These are phyloP conservation scores for Jaapia argillacea DNA, from an alignment of 768 basidiomycete genomes.

Conservation along the genomic window DNA sequence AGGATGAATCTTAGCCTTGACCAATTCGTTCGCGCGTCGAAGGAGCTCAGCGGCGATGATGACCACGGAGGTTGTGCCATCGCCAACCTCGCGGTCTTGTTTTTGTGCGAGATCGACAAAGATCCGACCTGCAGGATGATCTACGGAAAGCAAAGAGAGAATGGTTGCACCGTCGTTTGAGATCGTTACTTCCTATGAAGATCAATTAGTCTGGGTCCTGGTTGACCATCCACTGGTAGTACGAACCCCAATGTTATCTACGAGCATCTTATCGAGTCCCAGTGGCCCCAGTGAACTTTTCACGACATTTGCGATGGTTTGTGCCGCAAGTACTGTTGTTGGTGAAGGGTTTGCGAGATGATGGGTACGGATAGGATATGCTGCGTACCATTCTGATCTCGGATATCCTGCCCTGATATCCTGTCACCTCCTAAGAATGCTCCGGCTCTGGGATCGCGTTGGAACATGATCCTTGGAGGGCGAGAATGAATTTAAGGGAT, in stretches of 20 bases:
- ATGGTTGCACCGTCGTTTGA: slow-evolving; percentile 99
- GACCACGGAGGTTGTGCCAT: slow-evolving; percentile 98
- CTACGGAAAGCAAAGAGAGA: slow-evolving; percentile 83
- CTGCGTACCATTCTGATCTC: slow-evolving; percentile 86
- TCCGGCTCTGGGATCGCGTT: slow-evolving; percentile 86
- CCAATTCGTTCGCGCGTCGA: slow-evolving; percentile 93
- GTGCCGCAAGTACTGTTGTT: slow-evolving; percentile 78
- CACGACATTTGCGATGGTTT: slow-evolving; percentile 94
- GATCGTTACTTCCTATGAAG: slow-evolving; percentile 93
- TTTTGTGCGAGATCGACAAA: slow-evolving; percentile 98
- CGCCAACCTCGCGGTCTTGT: slow-evolving; percentile 98
- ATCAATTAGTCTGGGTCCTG: too few species aligned
- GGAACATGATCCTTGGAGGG: slow-evolving; percentile 69
- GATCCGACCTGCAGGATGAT: slow-evolving; percentile 94
- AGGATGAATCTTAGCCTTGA: slow-evolving; percentile 96
- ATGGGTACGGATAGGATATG: background rate
- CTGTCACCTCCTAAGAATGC: slow-evolving; percentile 92
- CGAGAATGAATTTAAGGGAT: slow-evolving; percentile 5
- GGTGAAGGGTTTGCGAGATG: background rate
- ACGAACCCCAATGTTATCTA: slow-evolving; percentile 92
- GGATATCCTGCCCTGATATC: slow-evolving; percentile 89
- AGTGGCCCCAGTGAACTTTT: slow-evolving; percentile 94
- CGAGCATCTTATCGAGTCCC: slow-evolving; percentile 94
- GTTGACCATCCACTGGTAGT: background rate
- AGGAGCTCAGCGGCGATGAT: slow-evolving; percentile 96